These are phyloP conservation scores for Linaria vulgaris DNA, from an alignment of 257 asterid species.

Conservation along the genomic window DNA sequence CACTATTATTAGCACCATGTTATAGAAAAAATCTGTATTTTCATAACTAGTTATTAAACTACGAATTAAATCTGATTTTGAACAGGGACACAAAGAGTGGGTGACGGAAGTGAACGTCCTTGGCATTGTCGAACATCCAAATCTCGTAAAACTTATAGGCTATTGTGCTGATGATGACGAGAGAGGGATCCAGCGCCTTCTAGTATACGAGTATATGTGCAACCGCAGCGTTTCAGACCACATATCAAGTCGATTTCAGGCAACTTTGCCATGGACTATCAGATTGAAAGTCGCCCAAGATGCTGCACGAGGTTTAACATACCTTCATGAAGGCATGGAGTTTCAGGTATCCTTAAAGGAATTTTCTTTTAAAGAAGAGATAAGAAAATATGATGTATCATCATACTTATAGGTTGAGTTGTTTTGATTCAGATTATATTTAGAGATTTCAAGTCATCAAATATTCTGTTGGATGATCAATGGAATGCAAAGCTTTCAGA, in stretches of 20 bases:
- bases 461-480: constrained; percentile 76
- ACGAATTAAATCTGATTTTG: background rate
- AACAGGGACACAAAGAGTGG: constrained; percentile 98
- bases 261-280: constrained; percentile 73
- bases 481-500: constrained; percentile 94
- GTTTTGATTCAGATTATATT: constrained; percentile 65
- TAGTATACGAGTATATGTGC: constrained; percentile 70
- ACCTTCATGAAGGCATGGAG: constrained; percentile 95
- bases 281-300: constrained; percentile 70
- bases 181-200: constrained; percentile 83
- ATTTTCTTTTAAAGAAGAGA: no score
- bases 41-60: background rate
- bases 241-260: constrained; percentile 56
- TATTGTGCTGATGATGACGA: constrained; percentile 90
- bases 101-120: constrained; percentile 87
- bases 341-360: constrained; percentile 52
- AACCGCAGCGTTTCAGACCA: constrained; percentile 79
- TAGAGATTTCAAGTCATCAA: constrained; percentile 89
- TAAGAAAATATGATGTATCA: background rate
- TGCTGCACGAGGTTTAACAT: constrained; percentile 75
- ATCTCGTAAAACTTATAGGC: constrained; percentile 83
- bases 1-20: no score
- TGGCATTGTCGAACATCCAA: constrained; percentile 77
- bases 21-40: background rate
- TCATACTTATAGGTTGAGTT: background rate